Percentiles rank a stretch among this genome's conserved stretches.
Evolutionary conservation across 73 alveolate genomes (phyloP).

Genomic region (Paramecium biaurelia): DNA sequence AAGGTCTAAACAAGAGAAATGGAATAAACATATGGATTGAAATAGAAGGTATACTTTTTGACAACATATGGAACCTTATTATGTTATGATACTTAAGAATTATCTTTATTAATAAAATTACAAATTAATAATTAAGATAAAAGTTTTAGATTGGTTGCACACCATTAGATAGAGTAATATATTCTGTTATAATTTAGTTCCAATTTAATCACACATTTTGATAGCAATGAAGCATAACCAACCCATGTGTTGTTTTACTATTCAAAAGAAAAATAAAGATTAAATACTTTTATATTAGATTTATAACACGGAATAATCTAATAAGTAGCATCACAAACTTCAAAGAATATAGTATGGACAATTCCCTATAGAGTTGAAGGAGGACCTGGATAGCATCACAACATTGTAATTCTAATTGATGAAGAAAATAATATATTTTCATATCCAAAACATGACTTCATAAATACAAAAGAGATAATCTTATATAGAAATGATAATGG

Average conservation of each 20-base stretch:
- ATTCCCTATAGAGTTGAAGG: not conserved
- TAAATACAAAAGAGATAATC: not conserved
- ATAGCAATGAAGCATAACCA: not conserved
- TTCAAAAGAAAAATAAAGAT: not conserved
- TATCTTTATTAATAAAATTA: not conserved
- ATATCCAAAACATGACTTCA: not conserved
- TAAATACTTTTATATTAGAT: not conserved
- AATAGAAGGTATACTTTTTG: not conserved
- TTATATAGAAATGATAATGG: not conserved
- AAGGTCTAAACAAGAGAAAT: not conserved
- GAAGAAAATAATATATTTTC: not conserved
- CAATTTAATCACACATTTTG: not conserved
- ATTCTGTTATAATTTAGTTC: not conserved
- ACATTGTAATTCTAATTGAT: not conserved
- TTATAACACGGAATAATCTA: not conserved
- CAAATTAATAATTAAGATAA: not conserved
- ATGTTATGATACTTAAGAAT: slow-evolving; percentile 8
- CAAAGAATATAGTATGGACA: not conserved
- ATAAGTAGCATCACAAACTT: not conserved
- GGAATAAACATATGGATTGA: not conserved
- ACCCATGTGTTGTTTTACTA: not conserved
- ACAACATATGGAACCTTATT: not conserved
- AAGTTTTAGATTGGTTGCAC: not conserved
- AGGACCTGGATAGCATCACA: not conserved
- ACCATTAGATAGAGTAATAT: not conserved